Percentiles rank a stretch among this genome's conserved stretches.
Conservation (phyloP, 2,329 filamentous ascomycete genomes). For the Zymoseptoria tritici region DNA sequence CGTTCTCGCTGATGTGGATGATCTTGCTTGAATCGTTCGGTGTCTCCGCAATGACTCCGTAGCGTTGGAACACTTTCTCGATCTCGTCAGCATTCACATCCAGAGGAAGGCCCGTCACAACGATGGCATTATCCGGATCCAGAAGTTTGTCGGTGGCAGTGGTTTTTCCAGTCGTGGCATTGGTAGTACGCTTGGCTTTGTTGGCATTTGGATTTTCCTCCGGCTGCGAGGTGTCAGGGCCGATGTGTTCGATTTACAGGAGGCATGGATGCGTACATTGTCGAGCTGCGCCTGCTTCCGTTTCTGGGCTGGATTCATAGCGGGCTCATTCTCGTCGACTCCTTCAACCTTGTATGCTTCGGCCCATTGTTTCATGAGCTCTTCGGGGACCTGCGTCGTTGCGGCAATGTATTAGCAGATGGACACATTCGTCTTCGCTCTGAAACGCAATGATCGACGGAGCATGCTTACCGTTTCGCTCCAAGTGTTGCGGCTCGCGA, state of each 20-base stretch:
- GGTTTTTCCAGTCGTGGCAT: neutral
- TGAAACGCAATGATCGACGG: constrained; percentile 12
- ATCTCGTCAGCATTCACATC: constrained; percentile 78
- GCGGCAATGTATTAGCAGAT: constrained; percentile 12
- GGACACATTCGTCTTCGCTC: constrained; percentile 3
- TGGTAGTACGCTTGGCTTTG: constrained; percentile 6
- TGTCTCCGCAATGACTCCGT: constrained; percentile 86
- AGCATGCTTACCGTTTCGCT: constrained; percentile 50
- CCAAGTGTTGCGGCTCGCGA: constrained; percentile 65
- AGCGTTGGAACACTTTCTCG: constrained; percentile 76
- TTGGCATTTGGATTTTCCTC: constrained; percentile 2
- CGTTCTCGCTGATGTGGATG: constrained; percentile 87
- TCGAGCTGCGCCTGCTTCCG: constrained; percentile 33
- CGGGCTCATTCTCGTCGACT: constrained; percentile 47
- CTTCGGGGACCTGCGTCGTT: constrained; percentile 49
- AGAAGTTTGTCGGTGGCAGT: constrained; percentile 18
- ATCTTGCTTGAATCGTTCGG: constrained; percentile 81
- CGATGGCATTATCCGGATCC: constrained; percentile 78
- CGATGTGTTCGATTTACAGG: no score
- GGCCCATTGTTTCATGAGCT: constrained; percentile 52
- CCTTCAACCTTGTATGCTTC: constrained; percentile 54
- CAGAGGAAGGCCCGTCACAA: constrained; percentile 76
- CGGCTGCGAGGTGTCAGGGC: neutral
- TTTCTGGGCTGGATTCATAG: constrained; percentile 30
- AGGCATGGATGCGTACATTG: constrained; percentile 18